phyloP scores from a whole-genome alignment of 805 yeast genomes.

The Lipomyces anomalus region DNA sequence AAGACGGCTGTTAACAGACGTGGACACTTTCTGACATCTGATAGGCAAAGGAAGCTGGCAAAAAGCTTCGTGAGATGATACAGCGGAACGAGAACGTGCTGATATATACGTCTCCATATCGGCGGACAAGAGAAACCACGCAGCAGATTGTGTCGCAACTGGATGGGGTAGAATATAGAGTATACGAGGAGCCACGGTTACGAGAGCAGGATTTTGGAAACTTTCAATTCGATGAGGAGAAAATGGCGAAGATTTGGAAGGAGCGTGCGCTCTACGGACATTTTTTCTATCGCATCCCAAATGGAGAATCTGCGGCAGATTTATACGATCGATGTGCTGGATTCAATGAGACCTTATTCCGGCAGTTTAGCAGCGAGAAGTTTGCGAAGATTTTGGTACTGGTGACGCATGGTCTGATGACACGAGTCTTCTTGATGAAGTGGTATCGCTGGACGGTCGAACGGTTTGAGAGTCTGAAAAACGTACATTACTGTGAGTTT shows the following conservation, averaged over 20 bases:
- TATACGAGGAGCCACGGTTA: slow-evolving; percentile 83
- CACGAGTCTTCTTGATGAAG: slow-evolving; percentile 85
- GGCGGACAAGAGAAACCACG: slow-evolving; percentile 78
- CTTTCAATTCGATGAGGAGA: slow-evolving; percentile 66
- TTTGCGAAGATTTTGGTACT: slow-evolving; percentile 78
- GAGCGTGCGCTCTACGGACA: slow-evolving; percentile 86
- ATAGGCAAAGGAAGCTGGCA: slow-evolving; percentile 37
- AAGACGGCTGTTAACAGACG: neutral
- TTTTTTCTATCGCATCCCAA: slow-evolving; percentile 82
- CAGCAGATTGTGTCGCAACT: slow-evolving; percentile 60
- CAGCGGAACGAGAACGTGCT: slow-evolving; percentile 52
- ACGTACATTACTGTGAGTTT: slow-evolving; percentile 80
- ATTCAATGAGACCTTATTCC: slow-evolving; percentile 77
- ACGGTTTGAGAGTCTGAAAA: slow-evolving; percentile 74
- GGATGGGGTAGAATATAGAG: slow-evolving; percentile 44
- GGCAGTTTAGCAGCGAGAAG: slow-evolving; percentile 64
- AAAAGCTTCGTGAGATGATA: slow-evolving; percentile 34
- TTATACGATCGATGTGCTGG: slow-evolving; percentile 88
- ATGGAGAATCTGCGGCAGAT: slow-evolving; percentile 95
- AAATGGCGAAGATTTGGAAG: slow-evolving; percentile 75
- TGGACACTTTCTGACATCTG: slow-evolving; percentile 1
- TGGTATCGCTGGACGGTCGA: slow-evolving; percentile 95
- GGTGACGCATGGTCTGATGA: slow-evolving; percentile 93
- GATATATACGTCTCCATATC: slow-evolving; percentile 82
- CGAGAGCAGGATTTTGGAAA: slow-evolving; percentile 95